Percentiles rank a stretch among this genome's conserved stretches.
Evolutionary conservation across 1,284 basidiomycete species (phyloP).

Genomic region (Tilletiaria anomala): DNA sequence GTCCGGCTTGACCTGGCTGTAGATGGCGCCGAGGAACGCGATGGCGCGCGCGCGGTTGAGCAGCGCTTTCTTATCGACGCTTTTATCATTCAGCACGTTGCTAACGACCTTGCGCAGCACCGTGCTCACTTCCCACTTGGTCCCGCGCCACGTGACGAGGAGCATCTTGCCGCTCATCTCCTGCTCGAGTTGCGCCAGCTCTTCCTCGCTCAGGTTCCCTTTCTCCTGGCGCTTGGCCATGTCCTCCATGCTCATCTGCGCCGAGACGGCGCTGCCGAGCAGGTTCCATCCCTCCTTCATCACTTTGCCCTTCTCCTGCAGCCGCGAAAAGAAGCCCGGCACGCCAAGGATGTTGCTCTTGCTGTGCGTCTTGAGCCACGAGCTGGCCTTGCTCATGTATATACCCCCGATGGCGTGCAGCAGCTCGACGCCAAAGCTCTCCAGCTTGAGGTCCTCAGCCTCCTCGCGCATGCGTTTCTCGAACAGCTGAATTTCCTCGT

Average conservation of each 20-base stretch:
- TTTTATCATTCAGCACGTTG: constrained; percentile 37
- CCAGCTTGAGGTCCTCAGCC: constrained; percentile 89
- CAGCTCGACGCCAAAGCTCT: constrained; percentile 95
- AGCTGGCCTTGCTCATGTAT: constrained; percentile 83
- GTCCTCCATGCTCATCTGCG: constrained; percentile 53
- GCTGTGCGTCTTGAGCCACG: constrained; percentile 64
- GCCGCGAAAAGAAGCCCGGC: constrained; percentile 77
- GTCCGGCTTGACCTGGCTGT: constrained; percentile 33
- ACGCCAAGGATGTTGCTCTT: constrained; percentile 61
- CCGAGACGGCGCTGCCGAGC: constrained; percentile 47
- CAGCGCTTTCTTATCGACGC: constrained; percentile 29
- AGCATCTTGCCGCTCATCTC: constrained; percentile 74
- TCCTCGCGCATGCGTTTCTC: constrained; percentile 65
- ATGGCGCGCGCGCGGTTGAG: constrained; percentile 33
- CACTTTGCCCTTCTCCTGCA: constrained; percentile 78
- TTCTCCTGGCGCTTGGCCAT: constrained; percentile 80
- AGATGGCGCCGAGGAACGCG: constrained; percentile 34
- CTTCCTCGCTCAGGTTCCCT: constrained; percentile 65
- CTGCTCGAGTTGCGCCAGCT: constrained; percentile 62
- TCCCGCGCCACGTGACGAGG: constrained; percentile 14
- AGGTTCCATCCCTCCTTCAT: constrained; percentile 45
- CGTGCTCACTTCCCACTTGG: constrained; percentile 23
- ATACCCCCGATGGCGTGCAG: constrained; percentile 47
- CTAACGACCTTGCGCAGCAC: constrained; percentile 16
- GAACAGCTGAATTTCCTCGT: constrained; percentile 53